phyloP scores from a whole-genome alignment of 805 yeast species.

The Yarrowia porcina region DNA sequence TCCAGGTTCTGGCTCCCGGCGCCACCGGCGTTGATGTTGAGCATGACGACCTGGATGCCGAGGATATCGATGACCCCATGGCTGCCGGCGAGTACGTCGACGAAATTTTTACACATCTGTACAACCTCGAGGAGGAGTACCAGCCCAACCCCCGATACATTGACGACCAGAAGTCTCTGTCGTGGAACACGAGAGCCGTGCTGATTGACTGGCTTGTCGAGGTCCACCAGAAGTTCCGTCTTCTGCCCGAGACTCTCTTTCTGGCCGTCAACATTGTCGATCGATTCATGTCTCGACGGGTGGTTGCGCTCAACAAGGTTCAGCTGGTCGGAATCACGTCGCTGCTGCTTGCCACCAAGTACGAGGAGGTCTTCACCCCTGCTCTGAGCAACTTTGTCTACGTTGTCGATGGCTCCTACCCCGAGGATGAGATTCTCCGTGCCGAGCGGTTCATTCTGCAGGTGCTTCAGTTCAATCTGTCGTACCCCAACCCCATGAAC shows the following conservation, averaged over 20 bases:
- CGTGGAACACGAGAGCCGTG: constrained; percentile 81
- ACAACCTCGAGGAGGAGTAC: constrained; percentile 66
- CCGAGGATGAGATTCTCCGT: constrained; percentile 73
- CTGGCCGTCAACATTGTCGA: constrained; percentile 85
- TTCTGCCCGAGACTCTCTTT: constrained; percentile 81
- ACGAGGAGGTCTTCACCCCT: constrained; percentile 88
- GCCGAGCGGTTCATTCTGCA: constrained; percentile 80
- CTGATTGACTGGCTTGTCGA: constrained; percentile 93
- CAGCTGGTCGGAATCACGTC: constrained; percentile 86
- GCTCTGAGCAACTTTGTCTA: constrained; percentile 80
- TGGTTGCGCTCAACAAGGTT: constrained; percentile 70
- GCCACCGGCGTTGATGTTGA: constrained; percentile 25
- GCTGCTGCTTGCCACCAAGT: constrained; percentile 85
- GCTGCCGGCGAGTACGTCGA: constrained; percentile 92
- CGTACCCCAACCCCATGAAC: constrained; percentile 87
- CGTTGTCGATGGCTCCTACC: constrained; percentile 81
- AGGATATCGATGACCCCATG: constrained; percentile 46
- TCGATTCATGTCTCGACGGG: constrained; percentile 71
- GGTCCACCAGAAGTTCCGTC: constrained; percentile 77
- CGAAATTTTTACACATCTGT: constrained; percentile 79
- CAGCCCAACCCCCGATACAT: constrained; percentile 60
- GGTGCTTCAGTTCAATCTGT: constrained; percentile 66
- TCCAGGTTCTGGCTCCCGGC: constrained; percentile 6
- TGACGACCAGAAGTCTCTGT: constrained; percentile 58
- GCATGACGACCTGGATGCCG: constrained; percentile 39